A percentile compares a stretch with the other conserved stretches of the same genome.
Evolutionary conservation across 169 alveolate species (phyloP).

Genomic region (Eimeria falciformis): DNA sequence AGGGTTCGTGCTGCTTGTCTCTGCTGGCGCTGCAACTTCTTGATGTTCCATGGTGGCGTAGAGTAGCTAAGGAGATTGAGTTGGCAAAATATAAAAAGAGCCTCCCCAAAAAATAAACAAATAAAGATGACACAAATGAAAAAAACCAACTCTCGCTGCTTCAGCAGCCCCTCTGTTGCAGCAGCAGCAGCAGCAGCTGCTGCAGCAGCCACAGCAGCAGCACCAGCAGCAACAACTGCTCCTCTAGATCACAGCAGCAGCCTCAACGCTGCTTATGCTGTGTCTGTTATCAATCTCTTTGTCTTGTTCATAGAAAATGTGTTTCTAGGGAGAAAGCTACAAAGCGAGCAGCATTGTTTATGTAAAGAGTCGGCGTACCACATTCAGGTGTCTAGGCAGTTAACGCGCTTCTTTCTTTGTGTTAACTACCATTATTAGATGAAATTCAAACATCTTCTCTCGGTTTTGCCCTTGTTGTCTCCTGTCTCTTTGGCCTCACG

Average conservation of each 20-base stretch:
- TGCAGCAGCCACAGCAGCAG: slow-evolving; percentile 1
- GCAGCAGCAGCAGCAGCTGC: slow-evolving; percentile 5
- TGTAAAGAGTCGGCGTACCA: too few species aligned
- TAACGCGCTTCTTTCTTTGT: neutral
- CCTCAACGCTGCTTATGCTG: neutral
- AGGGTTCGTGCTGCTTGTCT: slow-evolving; percentile 10
- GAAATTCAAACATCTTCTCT: too few species aligned
- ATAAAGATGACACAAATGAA: neutral
- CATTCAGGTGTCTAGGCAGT: too few species aligned
- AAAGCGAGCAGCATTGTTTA: too few species aligned
- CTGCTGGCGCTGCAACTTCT: neutral
- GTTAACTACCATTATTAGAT: too few species aligned
- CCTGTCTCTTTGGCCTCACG: neutral
- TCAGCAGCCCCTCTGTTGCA: neutral
- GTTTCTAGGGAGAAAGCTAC: too few species aligned
- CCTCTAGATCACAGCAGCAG: slow-evolving; percentile 8
- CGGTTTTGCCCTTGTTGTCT: too few species aligned
- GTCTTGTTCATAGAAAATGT: neutral
- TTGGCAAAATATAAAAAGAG: neutral
- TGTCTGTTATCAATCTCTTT: neutral
- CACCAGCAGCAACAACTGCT: slow-evolving; percentile 7
- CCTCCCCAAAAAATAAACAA: neutral
- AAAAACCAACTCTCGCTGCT: neutral
- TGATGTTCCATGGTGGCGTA: neutral
- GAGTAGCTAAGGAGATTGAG: neutral